These are phyloP conservation scores for Ceratocystis lukuohia DNA, from an alignment of 2,329 filamentous ascomycete genomes.

Conservation along the genomic window DNA sequence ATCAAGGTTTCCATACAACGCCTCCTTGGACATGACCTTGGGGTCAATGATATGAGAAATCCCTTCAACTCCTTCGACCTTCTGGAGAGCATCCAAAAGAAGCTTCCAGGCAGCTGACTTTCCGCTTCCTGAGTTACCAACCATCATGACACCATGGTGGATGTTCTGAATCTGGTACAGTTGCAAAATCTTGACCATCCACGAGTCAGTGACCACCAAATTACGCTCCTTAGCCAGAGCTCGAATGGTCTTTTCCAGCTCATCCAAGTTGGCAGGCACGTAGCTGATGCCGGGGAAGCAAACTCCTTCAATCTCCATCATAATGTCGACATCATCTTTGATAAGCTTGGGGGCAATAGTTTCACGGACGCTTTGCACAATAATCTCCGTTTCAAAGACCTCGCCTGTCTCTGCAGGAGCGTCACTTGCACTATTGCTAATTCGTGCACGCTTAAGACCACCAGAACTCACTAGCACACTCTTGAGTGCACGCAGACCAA, in stretches of 20 bases:
- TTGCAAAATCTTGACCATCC: constrained; percentile 96
- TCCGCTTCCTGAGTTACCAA: constrained; percentile 91
- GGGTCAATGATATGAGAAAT: constrained; percentile 97
- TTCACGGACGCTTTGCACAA: constrained; percentile 95
- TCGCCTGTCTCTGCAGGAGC: constrained; percentile 31
- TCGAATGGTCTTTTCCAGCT: constrained; percentile 68
- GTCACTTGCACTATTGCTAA: constrained; percentile 33
- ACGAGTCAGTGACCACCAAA: constrained; percentile 79
- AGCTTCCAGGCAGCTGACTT: constrained; percentile 95
- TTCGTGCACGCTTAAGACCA: constrained; percentile 75
- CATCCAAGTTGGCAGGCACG: constrained; percentile 70
- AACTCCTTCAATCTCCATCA: constrained; percentile 67
- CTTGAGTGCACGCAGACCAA: constrained; percentile 92
- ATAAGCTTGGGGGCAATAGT: constrained; percentile 97
- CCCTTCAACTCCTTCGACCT: constrained; percentile 81
- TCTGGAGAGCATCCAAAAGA: constrained; percentile 77
- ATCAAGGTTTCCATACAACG: constrained; percentile 87
- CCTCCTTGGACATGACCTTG: constrained; percentile 99
- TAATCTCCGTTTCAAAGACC: constrained; percentile 79
- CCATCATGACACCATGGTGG: constrained; percentile 99
- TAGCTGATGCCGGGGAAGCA: constrained; percentile 92
- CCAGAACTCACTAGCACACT: constrained; percentile 97
- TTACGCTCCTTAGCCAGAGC: constrained; percentile 73
- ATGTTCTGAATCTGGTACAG: constrained; percentile 96
- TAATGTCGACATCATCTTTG: constrained; percentile 75